Base-by-base conservation (phyloP, 1,139 yeast species). In the Sugiyamaella sp. region DNA sequence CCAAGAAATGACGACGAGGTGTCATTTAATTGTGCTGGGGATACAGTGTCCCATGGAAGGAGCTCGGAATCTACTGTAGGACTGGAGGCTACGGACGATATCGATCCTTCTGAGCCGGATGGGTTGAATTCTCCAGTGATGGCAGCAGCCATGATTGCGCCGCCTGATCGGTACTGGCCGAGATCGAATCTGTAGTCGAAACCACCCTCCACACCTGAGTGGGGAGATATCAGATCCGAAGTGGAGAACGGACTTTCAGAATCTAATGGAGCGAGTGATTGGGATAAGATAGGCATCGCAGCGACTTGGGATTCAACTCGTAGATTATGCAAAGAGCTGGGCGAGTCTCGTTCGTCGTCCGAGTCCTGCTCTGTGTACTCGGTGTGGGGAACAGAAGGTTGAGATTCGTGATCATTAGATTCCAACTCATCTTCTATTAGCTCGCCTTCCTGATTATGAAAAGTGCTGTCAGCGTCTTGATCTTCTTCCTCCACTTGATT, bases 71-170 rank as follows among this genome's bases (percentile, higher is more conserved):
- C 55, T 8, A 45, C 25, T 2, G 43, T 38, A 10, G 59, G 59
- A 19, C 56, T 51, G 9, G 59, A 56, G 17, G 57, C 55, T 10
- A 42, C 45, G 6, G 57, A 52, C 3, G 52, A 48, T 8, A 44
- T 17, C 3, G 55, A 52, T 14, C 55, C 52, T 14, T 38, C 44
- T 12, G 49, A 46, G 12, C 41, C 51, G 17, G 50, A 39, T 3
- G 58, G 55, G 27, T 47, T 51, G 42, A 38, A 53, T 9, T 55
- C 61, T 1, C 60, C 61, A 16, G 49, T 38, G 4, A 48, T 45
- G 3, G 63, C 64, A 1, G 64, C 65, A 2, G 65, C 63, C 5
- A 64, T 65, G 48, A 62, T 49, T 12, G 63, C 63, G 12, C 58
- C 60, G 3, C 57, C 65, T 19, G 55, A 56, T 39, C 51, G 32